Conservation (phyloP, 2,329 filamentous ascomycete genomes). For the Colletotrichum noveboracense region DNA sequence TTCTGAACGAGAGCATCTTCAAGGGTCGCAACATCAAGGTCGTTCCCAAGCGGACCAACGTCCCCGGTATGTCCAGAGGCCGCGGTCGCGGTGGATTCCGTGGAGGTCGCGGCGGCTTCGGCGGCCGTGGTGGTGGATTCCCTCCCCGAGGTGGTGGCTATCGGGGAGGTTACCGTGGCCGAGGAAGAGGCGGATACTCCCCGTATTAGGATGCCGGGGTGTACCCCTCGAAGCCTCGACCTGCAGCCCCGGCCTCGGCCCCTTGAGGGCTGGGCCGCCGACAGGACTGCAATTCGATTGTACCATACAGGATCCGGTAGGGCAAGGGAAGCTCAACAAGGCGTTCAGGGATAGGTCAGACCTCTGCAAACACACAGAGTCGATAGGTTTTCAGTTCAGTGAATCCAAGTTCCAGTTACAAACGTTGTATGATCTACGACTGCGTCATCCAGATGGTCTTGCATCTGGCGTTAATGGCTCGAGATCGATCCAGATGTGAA, state of each 20-base stretch:
- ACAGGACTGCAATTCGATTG: slow-evolving; percentile 12
- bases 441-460: background rate
- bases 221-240: background rate
- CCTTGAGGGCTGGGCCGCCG: background rate
- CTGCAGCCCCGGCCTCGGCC: background rate
- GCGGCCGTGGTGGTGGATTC: slow-evolving; percentile 54
- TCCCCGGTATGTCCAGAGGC: slow-evolving; percentile 91
- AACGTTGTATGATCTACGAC: background rate
- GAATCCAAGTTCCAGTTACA: background rate
- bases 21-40: slow-evolving; percentile 97
- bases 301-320: slow-evolving; percentile 19
- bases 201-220: slow-evolving; percentile 59
- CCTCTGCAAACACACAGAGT: background rate
- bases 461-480: background rate
- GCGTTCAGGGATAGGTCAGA: slow-evolving; percentile 19
- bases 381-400: background rate
- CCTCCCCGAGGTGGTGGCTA: slow-evolving; percentile 64
- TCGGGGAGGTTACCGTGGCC: slow-evolving; percentile 70
- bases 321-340: slow-evolving; percentile 10
- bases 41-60: slow-evolving; percentile 90
- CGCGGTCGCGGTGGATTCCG: slow-evolving; percentile 64
- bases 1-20: slow-evolving; percentile 96
- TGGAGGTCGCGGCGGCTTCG: slow-evolving; percentile 55
- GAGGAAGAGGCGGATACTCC: slow-evolving; percentile 67
- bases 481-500: background rate